Percentiles rank a stretch among this genome's conserved stretches.
phyloP scores from a whole-genome alignment of 306 rosid species.

The Sechiopsis laciniata region DNA sequence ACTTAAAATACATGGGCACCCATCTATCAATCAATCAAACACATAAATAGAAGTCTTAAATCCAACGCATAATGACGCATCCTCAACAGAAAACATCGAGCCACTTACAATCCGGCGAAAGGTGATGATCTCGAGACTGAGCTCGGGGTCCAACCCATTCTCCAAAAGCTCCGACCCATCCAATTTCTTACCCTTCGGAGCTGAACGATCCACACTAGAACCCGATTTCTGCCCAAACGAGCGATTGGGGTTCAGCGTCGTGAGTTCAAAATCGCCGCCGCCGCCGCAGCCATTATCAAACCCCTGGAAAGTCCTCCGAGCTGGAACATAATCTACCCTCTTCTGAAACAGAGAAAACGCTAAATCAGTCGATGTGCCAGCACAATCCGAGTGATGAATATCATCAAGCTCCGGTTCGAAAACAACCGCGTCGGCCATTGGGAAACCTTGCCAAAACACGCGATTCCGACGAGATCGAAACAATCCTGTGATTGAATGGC shows the following conservation, averaged over 20 bases:
- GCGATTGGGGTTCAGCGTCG: slow-evolving; percentile 69
- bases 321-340: slow-evolving; percentile 47
- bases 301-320: slow-evolving; percentile 48
- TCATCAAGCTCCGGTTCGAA: slow-evolving; percentile 18
- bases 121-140: slow-evolving; percentile 60
- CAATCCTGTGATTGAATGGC: background rate
- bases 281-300: slow-evolving; percentile 33
- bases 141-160: slow-evolving; percentile 80
- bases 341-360: slow-evolving; percentile 27
- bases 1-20: background rate
- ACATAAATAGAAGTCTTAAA: background rate
- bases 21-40: background rate
- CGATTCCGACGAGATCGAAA: background rate
- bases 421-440: slow-evolving; percentile 21
- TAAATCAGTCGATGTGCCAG: slow-evolving; percentile 21
- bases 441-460: background rate
- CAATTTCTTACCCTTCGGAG: slow-evolving; percentile 33
- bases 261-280: slow-evolving; percentile 51
- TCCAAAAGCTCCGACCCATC: slow-evolving; percentile 60
- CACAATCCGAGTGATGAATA: slow-evolving; percentile 21
- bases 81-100: background rate
- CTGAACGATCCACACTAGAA: slow-evolving; percentile 22
- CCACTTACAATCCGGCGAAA: slow-evolving; percentile 73
- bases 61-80: background rate
- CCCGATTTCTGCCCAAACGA: slow-evolving; percentile 26